Evolutionary conservation across 768 basidiomycete species (phyloP).

Genomic region (Mycena chlorophos): DNA sequence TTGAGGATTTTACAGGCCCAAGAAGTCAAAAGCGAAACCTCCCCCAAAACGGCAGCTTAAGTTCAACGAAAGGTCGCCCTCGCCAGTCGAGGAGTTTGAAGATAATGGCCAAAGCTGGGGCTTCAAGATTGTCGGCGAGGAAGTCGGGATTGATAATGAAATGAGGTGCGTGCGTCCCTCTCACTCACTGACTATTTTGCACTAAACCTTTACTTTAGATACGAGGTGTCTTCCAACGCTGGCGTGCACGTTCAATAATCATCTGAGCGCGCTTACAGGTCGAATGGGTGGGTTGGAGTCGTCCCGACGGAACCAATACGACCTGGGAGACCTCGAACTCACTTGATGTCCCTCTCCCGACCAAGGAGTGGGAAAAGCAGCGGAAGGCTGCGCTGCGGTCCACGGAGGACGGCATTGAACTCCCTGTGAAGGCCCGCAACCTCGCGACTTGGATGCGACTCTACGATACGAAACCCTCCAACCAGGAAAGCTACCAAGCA

Average conservation of each 20-base stretch:
- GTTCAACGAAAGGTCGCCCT: slow-evolving; percentile 3
- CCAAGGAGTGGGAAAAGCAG: not conserved
- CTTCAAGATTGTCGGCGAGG: slow-evolving; percentile 10
- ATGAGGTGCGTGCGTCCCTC: slow-evolving; percentile 7
- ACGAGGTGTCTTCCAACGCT: too few species aligned
- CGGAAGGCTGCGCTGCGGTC: not conserved
- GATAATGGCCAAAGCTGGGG: slow-evolving; percentile 1
- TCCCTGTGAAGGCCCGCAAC: too few species aligned
- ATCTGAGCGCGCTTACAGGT: too few species aligned
- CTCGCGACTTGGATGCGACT: too few species aligned
- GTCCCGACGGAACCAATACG: slow-evolving; percentile 11
- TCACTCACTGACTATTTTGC: too few species aligned
- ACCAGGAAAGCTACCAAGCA: too few species aligned
- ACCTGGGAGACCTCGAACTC: slow-evolving; percentile 11
- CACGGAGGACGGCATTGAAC: too few species aligned
- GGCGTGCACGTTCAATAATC: too few species aligned
- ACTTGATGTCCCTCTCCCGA: slow-evolving; percentile 1
- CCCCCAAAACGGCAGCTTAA: not conserved
- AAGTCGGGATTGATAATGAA: slow-evolving; percentile 1
- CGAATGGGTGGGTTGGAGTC: slow-evolving; percentile 6
- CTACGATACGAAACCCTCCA: too few species aligned
- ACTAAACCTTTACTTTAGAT: too few species aligned
- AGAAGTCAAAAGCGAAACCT: not conserved
- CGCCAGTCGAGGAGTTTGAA: slow-evolving; percentile 10
- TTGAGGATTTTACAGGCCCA: not conserved